Evolutionary conservation across 2,329 filamentous ascomycete genomes (phyloP).

Genomic region (Elsinoe arachidis): DNA sequence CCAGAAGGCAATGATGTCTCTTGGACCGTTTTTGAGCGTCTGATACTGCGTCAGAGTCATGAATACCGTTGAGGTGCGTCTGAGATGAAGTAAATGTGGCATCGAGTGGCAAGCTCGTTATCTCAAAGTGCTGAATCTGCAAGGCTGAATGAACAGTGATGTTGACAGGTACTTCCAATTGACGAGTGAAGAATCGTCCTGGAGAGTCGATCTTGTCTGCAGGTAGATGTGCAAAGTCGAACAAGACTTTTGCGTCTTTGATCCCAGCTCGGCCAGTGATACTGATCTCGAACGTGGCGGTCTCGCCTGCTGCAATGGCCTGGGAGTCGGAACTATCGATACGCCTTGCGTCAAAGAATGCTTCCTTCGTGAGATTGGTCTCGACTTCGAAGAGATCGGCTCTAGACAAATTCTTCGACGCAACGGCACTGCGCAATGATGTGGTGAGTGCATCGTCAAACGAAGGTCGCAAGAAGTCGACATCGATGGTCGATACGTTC

Average conservation of each 20-base stretch:
- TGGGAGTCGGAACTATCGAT: conserved; percentile 37
- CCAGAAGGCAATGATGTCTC: conserved; percentile 64
- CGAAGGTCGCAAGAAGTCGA: conserved; percentile 77
- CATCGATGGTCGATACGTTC: conserved; percentile 67
- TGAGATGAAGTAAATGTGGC: conserved; percentile 45
- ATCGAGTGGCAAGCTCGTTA: conserved; percentile 61
- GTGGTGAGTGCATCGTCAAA: conserved; percentile 82
- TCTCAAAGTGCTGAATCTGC: conserved; percentile 70
- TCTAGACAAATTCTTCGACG: conserved; percentile 65
- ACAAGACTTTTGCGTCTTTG: conserved; percentile 13
- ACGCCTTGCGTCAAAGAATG: conserved; percentile 43
- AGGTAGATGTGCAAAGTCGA: conserved; percentile 55
- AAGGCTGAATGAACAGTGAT: conserved; percentile 89
- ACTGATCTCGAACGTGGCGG: conserved; percentile 33
- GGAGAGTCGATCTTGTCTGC: conserved; percentile 57
- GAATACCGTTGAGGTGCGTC: neutral
- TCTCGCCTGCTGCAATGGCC: conserved; percentile 44
- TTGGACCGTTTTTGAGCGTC: conserved; percentile 22
- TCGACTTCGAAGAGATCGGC: conserved; percentile 82
- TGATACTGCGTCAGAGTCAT: neutral
- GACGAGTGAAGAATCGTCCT: conserved; percentile 73
- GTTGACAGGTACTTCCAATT: conserved; percentile 69
- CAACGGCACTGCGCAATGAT: conserved; percentile 64
- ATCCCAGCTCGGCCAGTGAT: conserved; percentile 79
- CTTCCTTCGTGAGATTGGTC: conserved; percentile 62